Evolutionary conservation across 2,329 filamentous ascomycete species (phyloP).

Genomic region (Neofusicoccum kwambonambiense): DNA sequence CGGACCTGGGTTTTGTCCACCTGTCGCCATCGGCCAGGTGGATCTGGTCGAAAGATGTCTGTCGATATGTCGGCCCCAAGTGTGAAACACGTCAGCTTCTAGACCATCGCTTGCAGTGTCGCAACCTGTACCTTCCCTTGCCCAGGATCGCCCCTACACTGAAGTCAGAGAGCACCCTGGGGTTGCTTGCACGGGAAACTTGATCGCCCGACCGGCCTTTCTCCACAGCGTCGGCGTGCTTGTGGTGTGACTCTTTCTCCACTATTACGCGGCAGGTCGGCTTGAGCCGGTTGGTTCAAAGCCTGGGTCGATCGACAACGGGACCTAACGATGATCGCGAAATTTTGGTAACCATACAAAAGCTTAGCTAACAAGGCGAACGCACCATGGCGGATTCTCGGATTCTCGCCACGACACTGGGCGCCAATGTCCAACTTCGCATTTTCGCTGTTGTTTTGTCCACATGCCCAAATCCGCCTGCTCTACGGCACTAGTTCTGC

Average conservation of each 20-base stretch:
- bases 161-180: too few species aligned
- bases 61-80: neutral
- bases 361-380: neutral
- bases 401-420: neutral
- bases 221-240: neutral
- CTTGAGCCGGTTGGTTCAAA: neutral
- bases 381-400: neutral
- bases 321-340: neutral
- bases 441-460: too few species aligned
- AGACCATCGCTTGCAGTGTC: neutral
- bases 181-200: too few species aligned
- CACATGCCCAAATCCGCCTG: too few species aligned
- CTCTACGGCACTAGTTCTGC: too few species aligned
- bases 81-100: neutral
- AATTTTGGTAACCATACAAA: neutral
- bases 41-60: neutral
- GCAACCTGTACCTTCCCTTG: neutral
- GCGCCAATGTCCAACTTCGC: neutral
- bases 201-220: neutral
- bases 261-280: neutral
- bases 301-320: neutral
- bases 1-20: neutral
- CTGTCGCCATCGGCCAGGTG: neutral
- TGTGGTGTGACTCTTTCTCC: too few species aligned
- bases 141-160: too few species aligned